Evolutionary conservation across 805 yeast genomes (phyloP).

Genomic region (Kodamaea neixiangensis): DNA sequence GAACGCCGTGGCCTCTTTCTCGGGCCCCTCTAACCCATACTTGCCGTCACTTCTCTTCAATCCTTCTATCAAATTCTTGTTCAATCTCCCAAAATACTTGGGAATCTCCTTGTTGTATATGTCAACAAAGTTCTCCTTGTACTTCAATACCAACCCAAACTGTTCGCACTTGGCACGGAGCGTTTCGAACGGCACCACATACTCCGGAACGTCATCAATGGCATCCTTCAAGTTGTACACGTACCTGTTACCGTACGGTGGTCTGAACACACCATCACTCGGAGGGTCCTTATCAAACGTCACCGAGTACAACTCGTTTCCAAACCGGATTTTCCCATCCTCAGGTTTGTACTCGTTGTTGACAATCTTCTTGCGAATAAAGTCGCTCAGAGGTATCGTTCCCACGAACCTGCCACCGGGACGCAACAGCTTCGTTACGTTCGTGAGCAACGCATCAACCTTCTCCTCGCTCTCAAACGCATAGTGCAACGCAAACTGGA

Average conservation of each 20-base stretch:
- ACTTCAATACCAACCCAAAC: constrained; percentile 69
- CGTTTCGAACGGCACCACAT: constrained; percentile 91
- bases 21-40: constrained; percentile 85
- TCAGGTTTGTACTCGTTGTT: constrained; percentile 44
- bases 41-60: constrained; percentile 77
- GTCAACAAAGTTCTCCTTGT: constrained; percentile 76
- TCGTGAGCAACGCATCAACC: constrained; percentile 69
- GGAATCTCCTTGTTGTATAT: constrained; percentile 82
- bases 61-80: constrained; percentile 64
- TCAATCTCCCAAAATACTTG: constrained; percentile 55
- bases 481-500: constrained; percentile 93
- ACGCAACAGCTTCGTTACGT: constrained; percentile 72
- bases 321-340: constrained; percentile 59
- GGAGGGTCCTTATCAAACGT: constrained; percentile 80
- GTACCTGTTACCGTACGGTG: constrained; percentile 83
- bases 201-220: constrained; percentile 94
- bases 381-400: constrained; percentile 91
- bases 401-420: constrained; percentile 90
- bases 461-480: constrained; percentile 87
- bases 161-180: constrained; percentile 83
- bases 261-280: constrained; percentile 67
- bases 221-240: constrained; percentile 86
- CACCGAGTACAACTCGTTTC: constrained; percentile 81
- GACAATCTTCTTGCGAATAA: constrained; percentile 64
- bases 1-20: constrained; percentile 86